These are phyloP conservation scores for Auricularia sp. DNA, from an alignment of 768 basidiomycete genomes.

Conservation along the genomic window DNA sequence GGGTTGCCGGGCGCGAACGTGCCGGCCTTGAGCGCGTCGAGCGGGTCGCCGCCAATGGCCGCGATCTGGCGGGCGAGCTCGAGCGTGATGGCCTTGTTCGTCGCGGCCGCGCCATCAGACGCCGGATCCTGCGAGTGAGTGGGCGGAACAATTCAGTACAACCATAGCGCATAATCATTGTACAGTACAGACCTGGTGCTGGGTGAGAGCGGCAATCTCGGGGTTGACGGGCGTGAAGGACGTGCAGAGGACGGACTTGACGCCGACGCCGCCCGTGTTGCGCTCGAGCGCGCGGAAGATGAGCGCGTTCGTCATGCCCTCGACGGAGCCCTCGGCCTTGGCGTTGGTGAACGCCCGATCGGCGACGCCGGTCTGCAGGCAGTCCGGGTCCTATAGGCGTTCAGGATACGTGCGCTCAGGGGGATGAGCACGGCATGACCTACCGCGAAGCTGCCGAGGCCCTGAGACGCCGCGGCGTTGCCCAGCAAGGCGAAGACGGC, in stretches of 20 bases:
- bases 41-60: constrained; percentile 52
- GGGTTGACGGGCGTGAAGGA: constrained; percentile 48
- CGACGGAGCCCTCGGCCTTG: constrained; percentile 48
- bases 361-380: constrained; percentile 55
- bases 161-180: background rate
- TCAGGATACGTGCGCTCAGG: background rate
- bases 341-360: constrained; percentile 68
- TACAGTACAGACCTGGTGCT: constrained; percentile 39
- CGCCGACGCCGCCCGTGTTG: constrained; percentile 50
- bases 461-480: constrained; percentile 48
- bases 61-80: constrained; percentile 57
- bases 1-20: constrained; percentile 51
- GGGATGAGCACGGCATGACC: constrained; percentile 9
- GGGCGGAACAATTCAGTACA: background rate
- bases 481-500: constrained; percentile 56
- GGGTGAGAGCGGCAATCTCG: constrained; percentile 54
- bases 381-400: constrained; percentile 39
- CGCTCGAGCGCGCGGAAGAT: constrained; percentile 58
- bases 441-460: constrained; percentile 46
- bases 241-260: constrained; percentile 38
- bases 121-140: constrained; percentile 42
- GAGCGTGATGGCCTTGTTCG: constrained; percentile 55
- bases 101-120: constrained; percentile 42
- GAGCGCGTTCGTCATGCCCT: constrained; percentile 47
- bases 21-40: constrained; percentile 46